Conservation (phyloP, 2,329 filamentous ascomycete species). For the Venturia asperata region DNA sequence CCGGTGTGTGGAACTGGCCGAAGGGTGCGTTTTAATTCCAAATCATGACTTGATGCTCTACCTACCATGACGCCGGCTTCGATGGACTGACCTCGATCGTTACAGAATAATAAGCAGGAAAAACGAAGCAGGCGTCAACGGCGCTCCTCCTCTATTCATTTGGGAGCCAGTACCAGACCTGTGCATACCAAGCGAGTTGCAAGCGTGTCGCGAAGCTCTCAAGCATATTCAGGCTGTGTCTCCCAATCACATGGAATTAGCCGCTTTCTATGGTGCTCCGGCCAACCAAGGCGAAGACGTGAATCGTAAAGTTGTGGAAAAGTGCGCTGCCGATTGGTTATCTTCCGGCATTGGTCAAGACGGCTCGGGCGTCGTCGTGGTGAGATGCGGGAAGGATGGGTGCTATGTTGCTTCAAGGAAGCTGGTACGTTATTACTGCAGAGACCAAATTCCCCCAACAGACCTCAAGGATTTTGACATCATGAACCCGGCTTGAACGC, state of each 20-base stretch:
- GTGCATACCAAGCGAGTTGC: conserved; percentile 61
- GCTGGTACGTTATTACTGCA: conserved; percentile 21
- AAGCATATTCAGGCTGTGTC: conserved; percentile 53
- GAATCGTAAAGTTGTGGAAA: conserved; percentile 34
- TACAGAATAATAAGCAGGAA: background rate
- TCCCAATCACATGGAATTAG: conserved; percentile 87
- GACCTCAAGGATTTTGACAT: background rate
- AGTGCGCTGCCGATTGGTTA: conserved; percentile 34
- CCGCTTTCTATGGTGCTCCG: conserved; percentile 63
- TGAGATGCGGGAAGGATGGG: conserved; percentile 64
- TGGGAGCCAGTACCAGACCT: conserved; percentile 95
- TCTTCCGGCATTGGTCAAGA: conserved; percentile 30
- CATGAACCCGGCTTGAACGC: background rate
- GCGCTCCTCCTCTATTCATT: conserved; percentile 61
- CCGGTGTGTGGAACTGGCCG: conserved; percentile 69
- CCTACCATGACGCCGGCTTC: too few species aligned
- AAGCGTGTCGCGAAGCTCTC: conserved; percentile 47
- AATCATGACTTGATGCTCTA: too few species aligned
- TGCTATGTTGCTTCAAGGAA: conserved; percentile 47
- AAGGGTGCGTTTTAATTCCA: conserved; percentile 46
- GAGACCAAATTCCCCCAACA: background rate
- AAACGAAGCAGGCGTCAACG: background rate
- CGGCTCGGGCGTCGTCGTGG: conserved; percentile 53
- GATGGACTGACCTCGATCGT: conserved; percentile 25
- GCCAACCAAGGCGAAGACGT: conserved; percentile 31